These are phyloP conservation scores for Euphorbia tirucalli DNA, from an alignment of 345 rosid species.

Conservation along the genomic window DNA sequence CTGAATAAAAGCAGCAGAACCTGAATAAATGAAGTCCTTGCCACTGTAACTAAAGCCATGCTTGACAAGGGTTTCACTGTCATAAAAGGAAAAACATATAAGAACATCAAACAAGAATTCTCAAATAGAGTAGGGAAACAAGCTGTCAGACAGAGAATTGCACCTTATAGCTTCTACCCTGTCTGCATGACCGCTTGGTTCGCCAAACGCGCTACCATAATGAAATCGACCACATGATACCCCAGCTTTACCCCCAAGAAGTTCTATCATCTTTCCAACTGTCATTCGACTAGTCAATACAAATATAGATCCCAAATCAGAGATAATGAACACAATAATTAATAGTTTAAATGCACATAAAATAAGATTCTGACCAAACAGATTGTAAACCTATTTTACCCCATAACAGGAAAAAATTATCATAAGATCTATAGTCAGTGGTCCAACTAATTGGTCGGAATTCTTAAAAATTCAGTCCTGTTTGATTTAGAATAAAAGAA, in stretches of 20 bases:
- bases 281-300: constrained; percentile 78
- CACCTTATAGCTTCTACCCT: constrained; percentile 76
- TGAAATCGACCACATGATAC: constrained; percentile 80
- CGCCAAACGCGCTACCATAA: constrained; percentile 98
- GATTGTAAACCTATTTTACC: not conserved
- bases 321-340: not conserved
- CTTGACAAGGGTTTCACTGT: constrained; percentile 71
- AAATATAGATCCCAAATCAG: not conserved
- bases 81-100: constrained; percentile 11
- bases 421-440: not conserved
- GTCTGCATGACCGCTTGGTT: constrained; percentile 94
- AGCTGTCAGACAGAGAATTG: not conserved
- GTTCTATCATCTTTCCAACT: constrained; percentile 98
- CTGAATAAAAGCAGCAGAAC: constrained; percentile 30
- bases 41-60: constrained; percentile 87
- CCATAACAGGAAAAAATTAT: not conserved
- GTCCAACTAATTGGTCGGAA: not conserved
- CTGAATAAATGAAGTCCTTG: constrained; percentile 90
- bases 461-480: no score
- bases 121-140: not conserved
- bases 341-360: not conserved
- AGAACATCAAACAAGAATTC: constrained; percentile 6
- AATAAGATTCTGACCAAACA: not conserved
- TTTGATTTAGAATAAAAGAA: not conserved
- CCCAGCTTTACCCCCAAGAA: constrained; percentile 93